Evolutionary conservation across 176 grass and related monocot genomes (phyloP).

Genomic region (Phyllostachys edulis): DNA sequence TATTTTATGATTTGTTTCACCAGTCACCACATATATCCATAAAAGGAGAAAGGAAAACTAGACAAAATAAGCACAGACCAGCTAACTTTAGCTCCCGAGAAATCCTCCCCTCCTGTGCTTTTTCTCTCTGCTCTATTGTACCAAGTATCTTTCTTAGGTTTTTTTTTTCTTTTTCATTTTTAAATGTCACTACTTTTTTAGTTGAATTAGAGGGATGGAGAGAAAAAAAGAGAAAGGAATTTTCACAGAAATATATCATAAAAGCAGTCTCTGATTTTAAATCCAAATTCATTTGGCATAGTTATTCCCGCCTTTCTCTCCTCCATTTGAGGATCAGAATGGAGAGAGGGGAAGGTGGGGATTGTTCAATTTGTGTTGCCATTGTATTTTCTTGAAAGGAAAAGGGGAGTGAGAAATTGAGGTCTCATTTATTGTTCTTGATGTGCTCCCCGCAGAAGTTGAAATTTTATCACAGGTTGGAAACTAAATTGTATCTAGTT

Average conservation of each 20-base stretch:
- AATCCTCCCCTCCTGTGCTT: conserved; percentile 21
- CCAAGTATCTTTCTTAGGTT: not conserved
- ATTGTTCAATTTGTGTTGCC: not conserved
- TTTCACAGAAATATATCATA: not conserved
- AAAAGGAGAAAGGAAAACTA: not conserved
- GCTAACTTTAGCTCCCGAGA: conserved; percentile 39
- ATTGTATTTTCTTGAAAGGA: conserved; percentile 9
- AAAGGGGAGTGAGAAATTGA: not conserved
- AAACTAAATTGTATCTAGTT: not conserved
- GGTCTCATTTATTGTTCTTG: conserved; percentile 1
- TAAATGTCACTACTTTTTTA: not conserved
- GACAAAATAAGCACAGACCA: not conserved
- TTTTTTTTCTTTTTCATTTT: not conserved
- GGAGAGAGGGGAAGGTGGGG: conserved; percentile 44
- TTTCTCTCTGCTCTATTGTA: conserved; percentile 9
- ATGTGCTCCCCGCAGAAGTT: not conserved
- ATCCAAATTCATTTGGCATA: conserved; percentile 18
- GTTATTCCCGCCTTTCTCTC: conserved; percentile 38
- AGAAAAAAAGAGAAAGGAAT: not conserved
- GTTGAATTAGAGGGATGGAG: not conserved
- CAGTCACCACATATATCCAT: not conserved
- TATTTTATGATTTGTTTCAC: not conserved
- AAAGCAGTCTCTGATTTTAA: not conserved
- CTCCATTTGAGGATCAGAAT: conserved; percentile 34
- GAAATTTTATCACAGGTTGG: not conserved